Base-by-base conservation (phyloP, 23 red algal genomes). In the Agarophyton chilense region DNA sequence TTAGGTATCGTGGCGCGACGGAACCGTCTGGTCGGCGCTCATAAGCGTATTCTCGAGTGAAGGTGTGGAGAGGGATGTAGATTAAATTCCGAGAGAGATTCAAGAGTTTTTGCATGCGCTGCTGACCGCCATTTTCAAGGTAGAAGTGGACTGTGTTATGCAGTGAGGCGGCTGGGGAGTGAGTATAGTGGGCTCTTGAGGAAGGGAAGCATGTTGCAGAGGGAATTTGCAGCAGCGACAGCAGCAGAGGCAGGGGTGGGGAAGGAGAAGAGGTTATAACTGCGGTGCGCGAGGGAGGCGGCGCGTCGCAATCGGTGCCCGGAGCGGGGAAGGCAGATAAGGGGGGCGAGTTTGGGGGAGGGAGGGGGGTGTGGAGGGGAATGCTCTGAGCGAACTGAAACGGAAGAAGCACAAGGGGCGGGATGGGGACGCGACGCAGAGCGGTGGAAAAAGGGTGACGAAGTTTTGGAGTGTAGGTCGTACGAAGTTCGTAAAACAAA, bases 81-180 rank as follows among this genome's bases (percentile, higher is more conserved):
- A 63, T 17, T 43, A 86, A 60, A 70, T 72, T 31, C 2, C 35
- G 60, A 21, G 56, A 25, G 1, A 86, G 58, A 41, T 70, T 70
- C 61, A 86, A 52, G 17, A 62, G 36, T 49, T 72, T 9, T 56
- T 72, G 61, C 24, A 51, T 18, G n/a, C 60, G 33, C 72, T 68
- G 62, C 11, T 86, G 65, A 10, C 81, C 81, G 29, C 81, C 81
- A 29, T 71, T 86, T 9, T 52, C 13, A 51, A 86, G 81, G 33
- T 86, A 86, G 8, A 22, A 39, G 41, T 72, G 62, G 22, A 86
- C 81, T 12, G 39, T 72, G 9, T 25, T 32, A 4, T 24, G 65
- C 35, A 72, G 65, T 17, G 65, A 19, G 22, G 4, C 21, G 21
- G 56, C 25, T 31, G 25, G 56, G 22, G 56, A 21, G 56, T 61